phyloP scores from a whole-genome alignment of 2,329 filamentous ascomycete species.

The Alternaria ethzedia region DNA sequence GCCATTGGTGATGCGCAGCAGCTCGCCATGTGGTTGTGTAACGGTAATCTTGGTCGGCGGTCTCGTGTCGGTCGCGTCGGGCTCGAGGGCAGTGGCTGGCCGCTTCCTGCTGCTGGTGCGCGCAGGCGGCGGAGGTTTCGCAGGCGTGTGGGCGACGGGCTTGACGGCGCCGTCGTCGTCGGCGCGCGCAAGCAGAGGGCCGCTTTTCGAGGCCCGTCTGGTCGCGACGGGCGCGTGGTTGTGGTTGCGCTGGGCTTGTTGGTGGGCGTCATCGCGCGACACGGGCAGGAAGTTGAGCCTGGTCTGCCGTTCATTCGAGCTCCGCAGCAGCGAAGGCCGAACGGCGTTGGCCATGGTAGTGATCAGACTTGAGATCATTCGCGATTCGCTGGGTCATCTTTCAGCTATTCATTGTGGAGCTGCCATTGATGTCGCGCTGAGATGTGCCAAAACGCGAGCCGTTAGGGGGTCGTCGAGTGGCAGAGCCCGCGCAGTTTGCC shows the following conservation, averaged over 20 bases:
- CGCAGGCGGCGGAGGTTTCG: constrained; percentile 23
- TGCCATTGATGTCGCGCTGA: constrained; percentile 42
- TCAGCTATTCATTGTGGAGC: constrained; percentile 24
- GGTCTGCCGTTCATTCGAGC: constrained; percentile 42
- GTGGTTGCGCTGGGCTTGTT: constrained; percentile 19
- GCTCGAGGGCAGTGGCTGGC: constrained; percentile 29
- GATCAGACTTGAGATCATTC: constrained; percentile 20
- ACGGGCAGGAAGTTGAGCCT: constrained; percentile 39
- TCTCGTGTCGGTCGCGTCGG: constrained; percentile 37
- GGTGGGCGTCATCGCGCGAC: constrained; percentile 33
- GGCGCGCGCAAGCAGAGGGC: constrained; percentile 28
- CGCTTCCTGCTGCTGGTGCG: constrained; percentile 40
- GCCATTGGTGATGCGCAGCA: constrained; percentile 53
- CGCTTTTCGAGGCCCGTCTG: constrained; percentile 35
- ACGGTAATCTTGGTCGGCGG: constrained; percentile 53
- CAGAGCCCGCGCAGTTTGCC: constrained; percentile 29
- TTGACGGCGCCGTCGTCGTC: constrained; percentile 28
- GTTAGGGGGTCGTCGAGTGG: constrained; percentile 35
- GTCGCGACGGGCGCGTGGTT: constrained; percentile 31
- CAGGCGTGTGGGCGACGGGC: constrained; percentile 14
- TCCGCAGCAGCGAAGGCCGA: constrained; percentile 34
- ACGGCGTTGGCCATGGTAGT: constrained; percentile 35
- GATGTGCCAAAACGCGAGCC: constrained; percentile 33
- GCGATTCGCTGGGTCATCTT: constrained; percentile 38
- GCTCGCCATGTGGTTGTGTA: constrained; percentile 51